Evolutionary conservation across 805 yeast genomes (phyloP), one percentile per base, ranked within the genome.

Genomic region (Spathaspora sp.): DNA sequence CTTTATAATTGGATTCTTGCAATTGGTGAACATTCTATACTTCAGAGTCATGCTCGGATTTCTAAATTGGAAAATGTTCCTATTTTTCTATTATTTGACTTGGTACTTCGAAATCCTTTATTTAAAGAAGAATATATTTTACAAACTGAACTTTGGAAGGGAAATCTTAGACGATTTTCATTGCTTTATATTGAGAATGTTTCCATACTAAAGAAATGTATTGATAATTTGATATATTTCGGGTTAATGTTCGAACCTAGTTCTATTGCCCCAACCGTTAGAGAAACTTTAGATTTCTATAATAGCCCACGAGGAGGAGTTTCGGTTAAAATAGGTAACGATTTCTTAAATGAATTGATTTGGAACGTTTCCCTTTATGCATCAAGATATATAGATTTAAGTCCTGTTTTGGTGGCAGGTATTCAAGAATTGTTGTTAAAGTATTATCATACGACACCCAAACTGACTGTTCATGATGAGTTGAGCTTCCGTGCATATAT

Each of bases 61-160:
- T 47, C 66, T 0, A 64, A 67, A 16, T 52, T 62, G 9, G 49
- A 61, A 1, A 54, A 60, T 2, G 63, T 76, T 14, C 82, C 82
- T 0, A 57, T 70, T 0, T 74, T 70, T 57, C 65, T 78, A 1
- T 46, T 66, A 1, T 60, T 66, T 1, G 80, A 78, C 52, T 58
- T 77, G 4, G 56, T 76, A 1, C 53, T 63, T 1, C 62, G 82
- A 45, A 64, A 75, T 1, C 77, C 78, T 1, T 51, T 60, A 49
- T 61, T 66, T 5, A 53, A 54, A 18, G 56, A 62, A 5, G 78
- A 75, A 40, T 57, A 63, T 32, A 52, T 62, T 7, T 59, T 73
- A 16, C 77, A 72, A 50, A 57, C 60, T 10, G 77, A 73, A 46
- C 51, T 75, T 9, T 75, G 77, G 77, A 17, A 49, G 3, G 53